A percentile compares a stretch with the other conserved stretches of the same genome.
Evolutionary conservation across 106 monocot species (phyloP).

Genomic region (Dendrobium officinale): DNA sequence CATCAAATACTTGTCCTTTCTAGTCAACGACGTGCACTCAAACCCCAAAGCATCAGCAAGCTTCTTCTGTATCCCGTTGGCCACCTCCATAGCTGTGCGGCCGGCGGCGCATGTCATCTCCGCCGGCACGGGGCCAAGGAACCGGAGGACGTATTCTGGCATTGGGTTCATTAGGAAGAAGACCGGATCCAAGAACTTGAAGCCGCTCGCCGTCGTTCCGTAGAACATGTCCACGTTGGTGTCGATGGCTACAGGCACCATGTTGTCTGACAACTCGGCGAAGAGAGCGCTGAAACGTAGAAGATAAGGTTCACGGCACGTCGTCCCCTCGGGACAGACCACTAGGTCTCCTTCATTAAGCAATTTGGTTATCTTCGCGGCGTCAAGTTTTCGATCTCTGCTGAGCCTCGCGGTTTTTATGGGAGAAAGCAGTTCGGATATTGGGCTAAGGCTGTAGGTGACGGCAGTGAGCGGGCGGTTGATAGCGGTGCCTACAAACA

Average conservation of each 20-base stretch:
- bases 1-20: slow-evolving; percentile 67
- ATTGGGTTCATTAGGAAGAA: slow-evolving; percentile 65
- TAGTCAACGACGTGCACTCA: slow-evolving; percentile 38
- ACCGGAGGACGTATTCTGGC: slow-evolving; percentile 38
- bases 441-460: slow-evolving; percentile 68
- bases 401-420: slow-evolving; percentile 53
- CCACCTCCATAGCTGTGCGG: slow-evolving; percentile 27
- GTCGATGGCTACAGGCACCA: slow-evolving; percentile 68
- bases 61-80: slow-evolving; percentile 43
- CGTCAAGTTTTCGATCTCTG: slow-evolving; percentile 41
- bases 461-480: slow-evolving; percentile 46
- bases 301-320: slow-evolving; percentile 87
- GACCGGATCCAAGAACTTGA: slow-evolving; percentile 71
- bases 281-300: slow-evolving; percentile 86
- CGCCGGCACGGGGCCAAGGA: slow-evolving; percentile 40
- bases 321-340: slow-evolving; percentile 89
- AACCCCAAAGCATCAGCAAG: slow-evolving; percentile 45
- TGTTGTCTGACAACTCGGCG: slow-evolving; percentile 67
- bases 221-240: slow-evolving; percentile 43
- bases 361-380: slow-evolving; percentile 27
- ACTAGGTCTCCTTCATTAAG: slow-evolving; percentile 51
- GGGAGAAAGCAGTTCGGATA: slow-evolving; percentile 58
- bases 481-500: slow-evolving; percentile 42
- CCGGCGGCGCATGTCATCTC: slow-evolving; percentile 26
- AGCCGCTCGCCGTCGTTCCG: slow-evolving; percentile 80